Conservation (phyloP, 2,329 filamentous ascomycete genomes). For the Fusarium palustre region DNA sequence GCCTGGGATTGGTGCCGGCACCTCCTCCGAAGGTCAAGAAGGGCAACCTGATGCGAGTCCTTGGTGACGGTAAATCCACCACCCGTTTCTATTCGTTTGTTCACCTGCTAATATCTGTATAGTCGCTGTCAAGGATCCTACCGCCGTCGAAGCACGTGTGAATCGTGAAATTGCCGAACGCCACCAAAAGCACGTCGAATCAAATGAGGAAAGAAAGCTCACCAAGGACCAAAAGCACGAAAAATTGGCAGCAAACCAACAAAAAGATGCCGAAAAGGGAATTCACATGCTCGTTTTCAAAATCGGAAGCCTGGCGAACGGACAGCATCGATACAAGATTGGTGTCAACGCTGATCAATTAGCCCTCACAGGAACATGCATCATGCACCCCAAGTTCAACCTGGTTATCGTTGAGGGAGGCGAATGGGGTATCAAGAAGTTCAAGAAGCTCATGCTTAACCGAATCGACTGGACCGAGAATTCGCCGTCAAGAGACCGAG, state of each 20-base stretch:
- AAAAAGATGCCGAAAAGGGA: constrained; percentile 87
- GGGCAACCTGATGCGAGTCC: constrained; percentile 95
- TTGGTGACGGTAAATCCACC: constrained; percentile 76
- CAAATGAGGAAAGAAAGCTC: constrained; percentile 87
- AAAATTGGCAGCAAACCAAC: constrained; percentile 85
- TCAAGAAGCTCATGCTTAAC: constrained; percentile 92
- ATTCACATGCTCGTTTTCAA: constrained; percentile 90
- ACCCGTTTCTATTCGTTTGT: not conserved
- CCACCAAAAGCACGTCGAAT: constrained; percentile 78
- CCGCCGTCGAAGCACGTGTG: constrained; percentile 93
- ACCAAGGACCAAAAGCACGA: constrained; percentile 88
- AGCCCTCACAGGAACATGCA: constrained; percentile 86
- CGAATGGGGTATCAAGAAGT: constrained; percentile 81
- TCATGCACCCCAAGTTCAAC: constrained; percentile 90
- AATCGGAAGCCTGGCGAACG: constrained; percentile 89
- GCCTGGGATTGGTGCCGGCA: constrained; percentile 87
- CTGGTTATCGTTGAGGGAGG: constrained; percentile 94
- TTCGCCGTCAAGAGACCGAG: constrained; percentile 71
- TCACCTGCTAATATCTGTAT: constrained; percentile 36
- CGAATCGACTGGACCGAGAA: constrained; percentile 97
- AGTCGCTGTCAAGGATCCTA: constrained; percentile 88
- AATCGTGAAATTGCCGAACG: constrained; percentile 93
- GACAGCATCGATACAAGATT: constrained; percentile 93
- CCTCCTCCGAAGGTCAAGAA: constrained; percentile 97
- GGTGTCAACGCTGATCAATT: constrained; percentile 92